Percentiles rank a stretch among this genome's conserved stretches.
Evolutionary conservation across 257 asterid species (phyloP).

Genomic region (Lantana camara): DNA sequence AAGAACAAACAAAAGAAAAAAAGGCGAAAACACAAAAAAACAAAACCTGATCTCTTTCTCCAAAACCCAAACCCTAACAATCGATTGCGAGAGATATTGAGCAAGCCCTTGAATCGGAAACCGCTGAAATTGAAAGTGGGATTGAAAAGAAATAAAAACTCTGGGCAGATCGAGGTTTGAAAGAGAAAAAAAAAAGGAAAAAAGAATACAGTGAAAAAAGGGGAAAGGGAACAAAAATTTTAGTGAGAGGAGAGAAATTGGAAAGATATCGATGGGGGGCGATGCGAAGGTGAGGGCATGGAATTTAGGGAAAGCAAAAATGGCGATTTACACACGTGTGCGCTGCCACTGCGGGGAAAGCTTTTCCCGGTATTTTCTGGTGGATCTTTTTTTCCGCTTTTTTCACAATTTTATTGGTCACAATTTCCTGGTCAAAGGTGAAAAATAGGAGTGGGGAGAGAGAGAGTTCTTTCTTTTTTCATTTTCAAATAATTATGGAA

Average conservation of each 20-base stretch:
- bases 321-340: constrained; percentile 2
- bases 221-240: constrained; percentile 18
- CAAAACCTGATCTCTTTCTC: constrained; percentile 40
- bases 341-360: constrained; percentile 12
- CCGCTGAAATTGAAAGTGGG: not conserved
- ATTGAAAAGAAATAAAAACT: not conserved
- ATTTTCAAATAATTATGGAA: too few relatives aligned
- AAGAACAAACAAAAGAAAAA: too few relatives aligned
- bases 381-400: constrained; percentile 19
- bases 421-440: not conserved
- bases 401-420: constrained; percentile 12
- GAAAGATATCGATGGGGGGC: not conserved
- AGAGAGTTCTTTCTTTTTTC: too few relatives aligned
- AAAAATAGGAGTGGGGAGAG: too few relatives aligned
- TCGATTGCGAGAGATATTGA: constrained; percentile 38
- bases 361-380: constrained; percentile 35
- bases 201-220: constrained; percentile 14
- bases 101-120: constrained; percentile 30
- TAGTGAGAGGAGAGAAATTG: not conserved
- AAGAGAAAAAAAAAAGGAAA: constrained; percentile 6
- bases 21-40: not conserved
- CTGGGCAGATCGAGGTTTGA: constrained; percentile 35
- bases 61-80: constrained; percentile 38
- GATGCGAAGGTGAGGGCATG: constrained; percentile 18
- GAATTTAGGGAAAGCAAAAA: not conserved